phyloP scores from a whole-genome alignment of 2,329 filamentous ascomycete species.

The Lecanosticta acicola region DNA sequence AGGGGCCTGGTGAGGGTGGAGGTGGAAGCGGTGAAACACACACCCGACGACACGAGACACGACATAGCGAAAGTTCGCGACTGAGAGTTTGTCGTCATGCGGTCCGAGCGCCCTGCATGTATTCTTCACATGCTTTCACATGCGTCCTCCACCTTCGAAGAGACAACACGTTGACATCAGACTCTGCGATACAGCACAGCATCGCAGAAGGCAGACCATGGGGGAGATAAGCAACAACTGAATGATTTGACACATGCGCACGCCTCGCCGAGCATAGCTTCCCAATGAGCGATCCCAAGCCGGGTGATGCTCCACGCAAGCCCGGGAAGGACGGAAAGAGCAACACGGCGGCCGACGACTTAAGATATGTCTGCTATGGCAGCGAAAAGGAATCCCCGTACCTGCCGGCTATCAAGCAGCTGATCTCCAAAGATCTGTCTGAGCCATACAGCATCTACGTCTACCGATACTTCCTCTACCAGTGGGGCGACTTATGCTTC shows the following conservation, averaged over 20 bases:
- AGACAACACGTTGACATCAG: background rate
- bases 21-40: background rate
- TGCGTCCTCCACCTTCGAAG: background rate
- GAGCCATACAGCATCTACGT: slow-evolving; percentile 99
- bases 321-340: background rate
- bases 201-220: background rate
- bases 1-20: background rate
- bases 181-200: background rate
- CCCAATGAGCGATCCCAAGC: slow-evolving; percentile 1
- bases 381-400: slow-evolving; percentile 57
- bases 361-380: slow-evolving; percentile 56
- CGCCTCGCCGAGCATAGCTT: background rate
- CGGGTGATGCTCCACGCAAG: background rate
- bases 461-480: slow-evolving; percentile 94
- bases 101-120: background rate
- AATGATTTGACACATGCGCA: background rate
- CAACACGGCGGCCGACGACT: slow-evolving; percentile 2
- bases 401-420: slow-evolving; percentile 77
- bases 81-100: background rate
- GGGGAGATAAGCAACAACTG: background rate
- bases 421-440: slow-evolving; percentile 94
- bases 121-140: slow-evolving; percentile 4
- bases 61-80: background rate
- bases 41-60: background rate
- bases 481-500: slow-evolving; percentile 97